Evolutionary conservation across 169 alveolate species (phyloP), one percentile per base, ranked within the genome.

Genomic region (Cryptosporidium sp.): DNA sequence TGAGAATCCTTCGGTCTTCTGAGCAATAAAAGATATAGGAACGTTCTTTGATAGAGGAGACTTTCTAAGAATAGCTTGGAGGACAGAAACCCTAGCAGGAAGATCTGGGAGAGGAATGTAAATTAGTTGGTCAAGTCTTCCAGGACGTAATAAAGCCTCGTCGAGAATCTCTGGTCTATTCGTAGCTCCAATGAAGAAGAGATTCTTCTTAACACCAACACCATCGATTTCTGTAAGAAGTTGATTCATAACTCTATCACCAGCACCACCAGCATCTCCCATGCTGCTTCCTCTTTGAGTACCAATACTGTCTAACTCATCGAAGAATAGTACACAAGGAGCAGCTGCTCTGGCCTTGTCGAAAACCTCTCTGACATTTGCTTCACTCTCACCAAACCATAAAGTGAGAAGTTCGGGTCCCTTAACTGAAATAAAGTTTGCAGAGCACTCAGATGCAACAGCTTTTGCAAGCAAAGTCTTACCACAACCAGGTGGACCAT

Each of bases 401-500:
- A 98, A 98, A 23, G 99, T 98, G 84, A 98, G 93, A 65, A 98
- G 94, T 94, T 99, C 99, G 18, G 99, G 99, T 14, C 99, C 99
- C 91, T 98, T 98, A 80, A 99, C 97, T 29, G 99, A 97, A 31
- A 99, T 97, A 95, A 99, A 99, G 96, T 99, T 99, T 9, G 99
- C 99, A 41, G 99, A 97, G 93, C 99, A 98, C 92, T 98, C 99
- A 52, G 97, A 97, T 45, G 99, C 99, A 26, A 98, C 99, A 21
- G 99, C 99, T 92, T 98, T 98, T 43, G 99, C 99, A 86, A 98
- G 91, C 62, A 98, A 93, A 35, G 99, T 98, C 94, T 98, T 98
- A 84, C 99, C 99, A 92, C 99, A 98, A 50, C 99, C 99, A 61
- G 99, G 99, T n/a, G 99, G 99, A 16, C 99, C 99, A 93, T 99